Base-by-base conservation (phyloP, 2,329 filamentous ascomycete genomes). In the Fusarium tanahbumbuense region DNA sequence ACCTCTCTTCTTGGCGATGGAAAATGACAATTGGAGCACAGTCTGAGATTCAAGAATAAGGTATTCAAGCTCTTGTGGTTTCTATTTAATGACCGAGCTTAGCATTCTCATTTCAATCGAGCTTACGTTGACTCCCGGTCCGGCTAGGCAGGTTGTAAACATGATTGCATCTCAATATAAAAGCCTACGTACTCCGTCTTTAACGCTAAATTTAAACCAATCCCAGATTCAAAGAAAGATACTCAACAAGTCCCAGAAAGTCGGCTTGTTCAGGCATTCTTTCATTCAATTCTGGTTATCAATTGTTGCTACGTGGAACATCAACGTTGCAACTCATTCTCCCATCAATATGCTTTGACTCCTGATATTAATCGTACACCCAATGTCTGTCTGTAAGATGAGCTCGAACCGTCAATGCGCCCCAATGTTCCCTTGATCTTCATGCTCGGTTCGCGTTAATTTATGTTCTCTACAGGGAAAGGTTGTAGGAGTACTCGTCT, bases 401-500 rank as follows among this genome's bases (percentile, higher is more conserved):
- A 54, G 22, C 41, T 54, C 22, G 42, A 40, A 27, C 63, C 56
- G 52, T 42, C 48, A 66, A 62, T 62, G 46, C 68, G 56, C 67
- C 55, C 44, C 16, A 25, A 20, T 55, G 30, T 41, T 42, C 46
- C 23, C 30, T 22, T 27, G n/a, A 23, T 45, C 34, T 22, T 34
- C n/a, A 59, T 54, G 44, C 58, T 60, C 32, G 28, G 45, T 60
- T 50, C 28, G 30, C 28, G 20, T 47, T 34, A 53, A 18, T 42
- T 52, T 22, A 45, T 27, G 22, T 20, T 49, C 46, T 55, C 80
- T 78, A 90, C 68, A 91, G 82, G 64, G 88, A 85, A 71, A 91
- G 79, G 78, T 90, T 91, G 79, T 91, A 91, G 48, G 88, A 86
- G 73, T 91, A 91, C 79, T 91, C 89, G 75, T 91, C 89, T 82